Evolutionary conservation across 2,329 filamentous ascomycete species (phyloP).

Genomic region (Alternaria metachromatica): DNA sequence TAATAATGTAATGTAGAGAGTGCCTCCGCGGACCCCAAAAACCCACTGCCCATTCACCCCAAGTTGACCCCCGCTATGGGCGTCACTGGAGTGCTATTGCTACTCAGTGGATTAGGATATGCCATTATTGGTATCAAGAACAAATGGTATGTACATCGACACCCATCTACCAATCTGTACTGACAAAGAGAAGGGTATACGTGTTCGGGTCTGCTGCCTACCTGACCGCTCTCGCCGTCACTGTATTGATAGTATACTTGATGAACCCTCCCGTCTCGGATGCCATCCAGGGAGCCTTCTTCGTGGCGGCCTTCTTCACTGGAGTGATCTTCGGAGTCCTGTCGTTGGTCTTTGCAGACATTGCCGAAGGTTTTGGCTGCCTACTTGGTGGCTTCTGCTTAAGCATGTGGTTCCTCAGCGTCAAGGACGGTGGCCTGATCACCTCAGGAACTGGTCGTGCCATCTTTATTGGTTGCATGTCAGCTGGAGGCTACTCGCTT

Average conservation of each 20-base stretch:
- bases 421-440: slow-evolving; percentile 79
- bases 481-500: slow-evolving; percentile 70
- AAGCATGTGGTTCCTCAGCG: slow-evolving; percentile 87
- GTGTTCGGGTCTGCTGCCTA: slow-evolving; percentile 78
- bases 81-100: slow-evolving; percentile 77
- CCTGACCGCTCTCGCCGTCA: slow-evolving; percentile 73
- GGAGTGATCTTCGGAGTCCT: slow-evolving; percentile 76
- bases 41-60: slow-evolving; percentile 72
- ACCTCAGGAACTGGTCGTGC: slow-evolving; percentile 66
- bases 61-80: slow-evolving; percentile 80
- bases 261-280: slow-evolving; percentile 79
- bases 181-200: slow-evolving; percentile 43
- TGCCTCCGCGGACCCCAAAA: slow-evolving; percentile 18
- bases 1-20: slow-evolving; percentile 11
- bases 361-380: slow-evolving; percentile 85
- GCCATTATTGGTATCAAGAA: slow-evolving; percentile 84
- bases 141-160: slow-evolving; percentile 57
- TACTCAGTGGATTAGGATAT: slow-evolving; percentile 74
- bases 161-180: background rate
- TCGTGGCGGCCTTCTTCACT: slow-evolving; percentile 77
- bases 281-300: slow-evolving; percentile 83
- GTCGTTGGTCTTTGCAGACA: slow-evolving; percentile 79
- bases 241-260: slow-evolving; percentile 86
- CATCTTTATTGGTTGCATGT: slow-evolving; percentile 78
- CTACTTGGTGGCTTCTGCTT: slow-evolving; percentile 85